Evolutionary conservation across 2,329 filamentous ascomycete species (phyloP).

Genomic region (Fusarium cyanostomum): DNA sequence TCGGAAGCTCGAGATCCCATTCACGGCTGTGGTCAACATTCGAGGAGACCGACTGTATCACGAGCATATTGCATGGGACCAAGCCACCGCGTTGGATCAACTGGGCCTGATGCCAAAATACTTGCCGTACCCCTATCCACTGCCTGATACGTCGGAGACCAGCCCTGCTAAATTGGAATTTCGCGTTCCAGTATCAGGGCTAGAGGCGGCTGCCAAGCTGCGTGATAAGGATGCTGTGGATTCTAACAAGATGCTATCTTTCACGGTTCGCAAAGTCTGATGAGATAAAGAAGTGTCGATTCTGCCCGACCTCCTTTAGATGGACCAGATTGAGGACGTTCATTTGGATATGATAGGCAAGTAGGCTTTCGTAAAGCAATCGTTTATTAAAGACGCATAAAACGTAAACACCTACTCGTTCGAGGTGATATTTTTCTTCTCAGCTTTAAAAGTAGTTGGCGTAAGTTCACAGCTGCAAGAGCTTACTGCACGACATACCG

Average conservation of each 20-base stretch:
- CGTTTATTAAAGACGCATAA: no score
- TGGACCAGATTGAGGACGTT: no score
- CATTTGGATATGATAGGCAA: no score
- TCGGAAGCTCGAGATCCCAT: constrained; percentile 63
- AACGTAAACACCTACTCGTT: no score
- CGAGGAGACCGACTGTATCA: constrained; percentile 71
- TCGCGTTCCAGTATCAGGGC: constrained; percentile 42
- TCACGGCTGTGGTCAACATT: constrained; percentile 71
- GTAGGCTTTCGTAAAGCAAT: no score
- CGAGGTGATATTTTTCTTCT: no score
- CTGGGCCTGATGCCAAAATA: constrained; percentile 66
- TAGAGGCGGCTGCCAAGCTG: background rate
- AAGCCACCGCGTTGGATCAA: constrained; percentile 70
- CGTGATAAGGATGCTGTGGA: background rate
- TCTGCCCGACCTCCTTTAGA: no score
- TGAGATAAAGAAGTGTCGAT: no score
- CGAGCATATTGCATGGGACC: constrained; percentile 76
- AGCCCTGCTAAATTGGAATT: constrained; percentile 42
- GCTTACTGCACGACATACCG: no score
- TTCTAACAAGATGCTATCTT: background rate
- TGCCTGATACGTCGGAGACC: constrained; percentile 50
- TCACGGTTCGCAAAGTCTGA: background rate
- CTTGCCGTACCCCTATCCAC: constrained; percentile 67
- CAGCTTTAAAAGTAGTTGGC: no score
- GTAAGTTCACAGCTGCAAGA: no score